phyloP scores from a whole-genome alignment of 1,139 yeast genomes.

The Candida glucosophila region DNA sequence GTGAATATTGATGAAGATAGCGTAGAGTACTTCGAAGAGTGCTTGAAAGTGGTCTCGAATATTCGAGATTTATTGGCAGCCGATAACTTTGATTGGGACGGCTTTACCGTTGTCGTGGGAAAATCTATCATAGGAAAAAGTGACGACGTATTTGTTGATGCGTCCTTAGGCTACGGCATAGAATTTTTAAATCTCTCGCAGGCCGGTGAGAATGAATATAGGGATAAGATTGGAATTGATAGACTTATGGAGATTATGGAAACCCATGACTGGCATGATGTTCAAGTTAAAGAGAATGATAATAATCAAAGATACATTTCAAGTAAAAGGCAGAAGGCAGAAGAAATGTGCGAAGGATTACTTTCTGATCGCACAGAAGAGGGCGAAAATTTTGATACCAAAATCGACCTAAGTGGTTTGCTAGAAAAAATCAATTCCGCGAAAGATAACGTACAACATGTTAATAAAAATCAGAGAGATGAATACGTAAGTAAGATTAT shows the following conservation, averaged over 20 bases:
- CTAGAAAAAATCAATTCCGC: too few relatives aligned
- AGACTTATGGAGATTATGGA: slow-evolving; percentile 29
- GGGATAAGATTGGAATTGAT: slow-evolving; percentile 19
- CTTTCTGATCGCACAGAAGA: too few relatives aligned
- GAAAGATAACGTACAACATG: slow-evolving; percentile 16
- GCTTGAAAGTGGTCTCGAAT: slow-evolving; percentile 10
- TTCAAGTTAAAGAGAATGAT: slow-evolving; percentile 7
- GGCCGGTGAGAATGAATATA: slow-evolving; percentile 17
- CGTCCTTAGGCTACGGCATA: slow-evolving; percentile 18
- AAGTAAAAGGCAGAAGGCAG: too few relatives aligned
- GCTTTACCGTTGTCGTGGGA: slow-evolving; percentile 21
- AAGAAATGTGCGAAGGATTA: slow-evolving; percentile 21
- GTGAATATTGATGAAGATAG: slow-evolving; percentile 14
- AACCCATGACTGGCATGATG: slow-evolving; percentile 31
- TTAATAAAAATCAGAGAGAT: slow-evolving; percentile 18
- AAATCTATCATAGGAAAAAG: slow-evolving; percentile 4
- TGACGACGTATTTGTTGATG: slow-evolving; percentile 21
- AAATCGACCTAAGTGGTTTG: slow-evolving; percentile 5
- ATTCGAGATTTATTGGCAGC: slow-evolving; percentile 5
- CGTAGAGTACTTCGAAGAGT: slow-evolving; percentile 8
- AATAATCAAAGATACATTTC: too few relatives aligned
- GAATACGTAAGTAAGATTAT: slow-evolving; percentile 26
- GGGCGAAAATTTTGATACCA: slow-evolving; percentile 6
- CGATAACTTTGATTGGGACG: slow-evolving; percentile 10
- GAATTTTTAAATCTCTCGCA: slow-evolving; percentile 21